Evolutionary conservation across 1,284 basidiomycete genomes (phyloP), one percentile per base, ranked within the genome.

Genomic region (Ganoderma multipileum): DNA sequence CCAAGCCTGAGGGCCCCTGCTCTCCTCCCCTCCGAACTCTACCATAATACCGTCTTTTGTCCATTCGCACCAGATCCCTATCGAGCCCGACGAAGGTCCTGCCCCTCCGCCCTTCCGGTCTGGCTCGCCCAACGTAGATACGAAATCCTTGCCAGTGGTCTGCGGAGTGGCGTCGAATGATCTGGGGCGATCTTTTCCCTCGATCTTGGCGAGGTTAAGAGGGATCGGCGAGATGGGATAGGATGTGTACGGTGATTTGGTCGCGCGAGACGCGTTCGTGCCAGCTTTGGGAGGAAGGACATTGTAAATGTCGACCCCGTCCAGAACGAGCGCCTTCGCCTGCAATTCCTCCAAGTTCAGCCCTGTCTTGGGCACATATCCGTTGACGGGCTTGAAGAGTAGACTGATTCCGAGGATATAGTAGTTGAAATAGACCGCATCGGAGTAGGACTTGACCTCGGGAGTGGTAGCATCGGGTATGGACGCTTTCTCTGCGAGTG

Each of bases 1-100:
- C 94, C 94, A 95, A 71, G 93, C 93, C 70, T 92, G 89, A 3
- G 91, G 89, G 2, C 94, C 94, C 67, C 85, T 86, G 16, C 92
- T 89, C 72, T 92, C 88, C 61, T 87, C 85, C 2, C 92, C 93
- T 0, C 91, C 92, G 80, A 94, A 94, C 76, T 95, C 94, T 20
- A 94, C 86, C 90, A 94, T 91, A 30, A 95, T 76, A 1, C 94
- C 94, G 66, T 91, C 85, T 68, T 82, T 85, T n/a, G 87, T 84
- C 95, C 95, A 97, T 79, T 97, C 95, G 73, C 95, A 92, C 93
- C 94, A 97, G 70, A 96, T 95, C 23, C 90, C 90, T 72, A 96
- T 93, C 52, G 92, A 94, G n/a, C 92, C 92, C 11, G 86, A 88
- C 16, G 91, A 91, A 9, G 93, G 93, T 0, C 93, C 94, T 12